Evolutionary conservation across 2,329 filamentous ascomycete species (phyloP).

Genomic region (Neofusicoccum parvum): DNA sequence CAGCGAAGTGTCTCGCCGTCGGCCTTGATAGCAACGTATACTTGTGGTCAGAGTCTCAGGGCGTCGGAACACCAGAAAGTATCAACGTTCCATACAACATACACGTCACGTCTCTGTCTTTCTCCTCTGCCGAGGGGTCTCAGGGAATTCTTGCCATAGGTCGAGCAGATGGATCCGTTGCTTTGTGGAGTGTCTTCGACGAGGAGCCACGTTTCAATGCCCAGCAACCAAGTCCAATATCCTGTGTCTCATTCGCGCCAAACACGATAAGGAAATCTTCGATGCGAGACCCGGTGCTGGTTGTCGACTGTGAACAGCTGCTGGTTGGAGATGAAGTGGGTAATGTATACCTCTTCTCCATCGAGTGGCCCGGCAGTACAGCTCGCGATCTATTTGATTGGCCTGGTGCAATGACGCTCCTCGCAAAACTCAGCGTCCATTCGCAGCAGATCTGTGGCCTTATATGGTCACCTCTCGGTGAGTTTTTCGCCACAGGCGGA

Average conservation of each 20-base stretch:
- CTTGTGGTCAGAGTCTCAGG: slow-evolving; percentile 79
- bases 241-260: slow-evolving; percentile 82
- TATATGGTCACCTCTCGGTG: slow-evolving; percentile 79
- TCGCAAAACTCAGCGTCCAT: slow-evolving; percentile 77
- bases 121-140: slow-evolving; percentile 76
- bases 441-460: slow-evolving; percentile 90
- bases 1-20: slow-evolving; percentile 76
- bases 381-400: slow-evolving; percentile 70
- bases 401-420: slow-evolving; percentile 75
- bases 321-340: slow-evolving; percentile 84
- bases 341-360: slow-evolving; percentile 80
- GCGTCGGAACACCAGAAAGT: slow-evolving; percentile 62
- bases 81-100: slow-evolving; percentile 53
- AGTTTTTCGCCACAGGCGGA: slow-evolving; percentile 80
- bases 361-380: slow-evolving; percentile 73
- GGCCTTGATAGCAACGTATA: slow-evolving; percentile 80
- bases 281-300: slow-evolving; percentile 49
- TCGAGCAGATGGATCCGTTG: slow-evolving; percentile 73
- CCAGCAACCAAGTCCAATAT: slow-evolving; percentile 70
- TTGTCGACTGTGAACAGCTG: slow-evolving; percentile 76
- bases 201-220: slow-evolving; percentile 72
- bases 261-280: slow-evolving; percentile 55
- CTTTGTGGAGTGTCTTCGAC: slow-evolving; percentile 76
- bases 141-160: slow-evolving; percentile 85
- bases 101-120: slow-evolving; percentile 81